Conservation (phyloP, 2,329 filamentous ascomycete genomes). For the Talaromyces amestolkiae region DNA sequence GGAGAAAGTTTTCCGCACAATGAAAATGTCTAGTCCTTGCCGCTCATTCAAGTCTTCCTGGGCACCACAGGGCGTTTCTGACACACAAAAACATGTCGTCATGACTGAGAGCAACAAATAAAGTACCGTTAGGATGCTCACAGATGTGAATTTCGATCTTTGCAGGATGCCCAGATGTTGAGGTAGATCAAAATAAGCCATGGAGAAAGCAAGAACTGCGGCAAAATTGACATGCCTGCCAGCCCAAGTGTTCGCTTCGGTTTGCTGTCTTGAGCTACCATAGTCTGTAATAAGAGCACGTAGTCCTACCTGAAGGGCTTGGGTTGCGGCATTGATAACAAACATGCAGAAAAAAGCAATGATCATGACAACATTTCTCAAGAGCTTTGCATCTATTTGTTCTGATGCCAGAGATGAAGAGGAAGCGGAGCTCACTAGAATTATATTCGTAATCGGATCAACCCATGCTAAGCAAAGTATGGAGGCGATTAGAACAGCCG, state of each 20-base stretch:
- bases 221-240: neutral
- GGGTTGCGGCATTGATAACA: neutral
- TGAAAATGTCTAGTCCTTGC: neutral
- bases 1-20: neutral
- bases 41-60: neutral
- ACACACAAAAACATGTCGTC: neutral
- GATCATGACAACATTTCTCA: neutral
- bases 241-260: neutral
- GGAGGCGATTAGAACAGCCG: neutral
- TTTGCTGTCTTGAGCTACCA: neutral
- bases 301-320: neutral
- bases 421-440: neutral
- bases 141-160: neutral
- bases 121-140: neutral
- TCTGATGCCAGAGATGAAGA: neutral
- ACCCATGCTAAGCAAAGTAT: constrained; percentile 3
- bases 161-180: neutral
- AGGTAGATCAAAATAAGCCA: neutral
- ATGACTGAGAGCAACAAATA: neutral
- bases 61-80: neutral
- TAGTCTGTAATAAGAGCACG: neutral
- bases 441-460: neutral
- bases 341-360: neutral
- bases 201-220: neutral
- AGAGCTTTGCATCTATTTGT: neutral